These are phyloP conservation scores for Umbelopsis sp. DNA, from an alignment of 192 early-diverging fungal species.

Conservation along the genomic window DNA sequence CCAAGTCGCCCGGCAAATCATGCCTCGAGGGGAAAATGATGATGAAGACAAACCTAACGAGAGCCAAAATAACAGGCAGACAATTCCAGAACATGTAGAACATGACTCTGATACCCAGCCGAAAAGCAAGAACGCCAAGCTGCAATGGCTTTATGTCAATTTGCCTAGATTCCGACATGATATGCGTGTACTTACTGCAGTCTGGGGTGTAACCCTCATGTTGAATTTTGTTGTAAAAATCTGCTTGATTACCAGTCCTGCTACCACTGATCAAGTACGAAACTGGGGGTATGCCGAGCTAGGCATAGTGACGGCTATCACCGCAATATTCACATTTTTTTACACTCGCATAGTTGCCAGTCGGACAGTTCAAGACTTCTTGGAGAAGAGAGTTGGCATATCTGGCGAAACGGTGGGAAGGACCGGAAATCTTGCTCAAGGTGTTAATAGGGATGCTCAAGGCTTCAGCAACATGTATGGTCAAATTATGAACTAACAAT, in stretches of 20 bases:
- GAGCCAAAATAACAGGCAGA: conserved; percentile 19
- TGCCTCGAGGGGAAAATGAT: conserved; percentile 29
- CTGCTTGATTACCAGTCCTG: conserved; percentile 9
- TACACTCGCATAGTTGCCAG: neutral
- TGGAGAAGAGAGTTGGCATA: neutral
- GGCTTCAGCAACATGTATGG: conserved; percentile 10
- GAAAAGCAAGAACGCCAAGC: conserved; percentile 27
- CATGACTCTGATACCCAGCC: neutral
- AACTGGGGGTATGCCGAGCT: conserved; percentile 2
- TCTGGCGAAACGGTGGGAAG: neutral
- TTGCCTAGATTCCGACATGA: conserved; percentile 32
- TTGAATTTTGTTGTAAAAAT: conserved; percentile 35
- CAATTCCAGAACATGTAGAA: conserved; percentile 8
- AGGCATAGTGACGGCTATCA: neutral
- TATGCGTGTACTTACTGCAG: conserved; percentile 38
- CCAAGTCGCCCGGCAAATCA: conserved; percentile 35
- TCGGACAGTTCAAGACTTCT: neutral
- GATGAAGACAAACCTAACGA: conserved; percentile 8
- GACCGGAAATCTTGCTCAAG: neutral
- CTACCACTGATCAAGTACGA: conserved; percentile 6
- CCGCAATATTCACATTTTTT: neutral
- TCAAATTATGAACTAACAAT: neutral
- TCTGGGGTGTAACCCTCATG: conserved; percentile 34
- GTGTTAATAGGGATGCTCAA: neutral
- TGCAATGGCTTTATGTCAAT: conserved; percentile 36